phyloP scores from a whole-genome alignment of 2,329 filamentous ascomycete species.

The Thielaviopsis euricoi region DNA sequence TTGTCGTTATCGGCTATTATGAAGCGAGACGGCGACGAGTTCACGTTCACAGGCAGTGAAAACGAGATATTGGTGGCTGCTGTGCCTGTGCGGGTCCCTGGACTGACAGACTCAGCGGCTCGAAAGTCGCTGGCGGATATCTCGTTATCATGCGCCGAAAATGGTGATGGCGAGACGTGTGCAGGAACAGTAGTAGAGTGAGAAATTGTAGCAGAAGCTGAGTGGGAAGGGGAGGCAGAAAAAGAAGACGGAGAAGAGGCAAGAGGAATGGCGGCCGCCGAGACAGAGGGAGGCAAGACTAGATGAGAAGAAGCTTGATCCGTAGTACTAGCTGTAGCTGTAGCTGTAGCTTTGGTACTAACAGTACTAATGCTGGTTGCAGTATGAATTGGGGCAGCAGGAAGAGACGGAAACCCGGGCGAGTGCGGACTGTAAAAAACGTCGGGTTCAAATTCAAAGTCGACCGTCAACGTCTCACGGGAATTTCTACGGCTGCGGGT shows the following conservation, averaged over 20 bases:
- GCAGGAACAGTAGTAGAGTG: conserved; percentile 3
- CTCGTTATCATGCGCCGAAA: conserved; percentile 6
- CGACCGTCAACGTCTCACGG: conserved; percentile 1
- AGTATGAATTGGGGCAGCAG: not conserved
- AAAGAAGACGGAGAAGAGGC: too few relatives aligned
- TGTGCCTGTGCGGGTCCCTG: not conserved
- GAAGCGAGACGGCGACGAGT: not conserved
- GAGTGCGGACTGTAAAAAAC: not conserved
- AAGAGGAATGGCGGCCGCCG: not conserved
- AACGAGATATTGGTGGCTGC: not conserved
- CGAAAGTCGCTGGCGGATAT: conserved; percentile 8
- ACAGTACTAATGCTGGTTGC: not conserved
- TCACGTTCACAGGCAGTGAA: not conserved
- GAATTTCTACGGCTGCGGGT: conserved; percentile 2
- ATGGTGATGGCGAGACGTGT: conserved; percentile 4
- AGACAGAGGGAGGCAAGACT: not conserved
- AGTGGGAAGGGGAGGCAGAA: not conserved
- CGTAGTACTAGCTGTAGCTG: not conserved
- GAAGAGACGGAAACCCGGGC: not conserved
- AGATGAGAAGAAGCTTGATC: not conserved
- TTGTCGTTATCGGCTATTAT: not conserved
- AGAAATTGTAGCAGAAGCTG: not conserved
- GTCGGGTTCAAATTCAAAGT: conserved; percentile 5
- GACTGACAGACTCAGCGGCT: not conserved
- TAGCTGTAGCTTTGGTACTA: not conserved